Percentiles rank a stretch among this genome's conserved stretches.
These are phyloP conservation scores for Dentipellis fragilis DNA, from an alignment of 768 basidiomycete species.

Conservation along the genomic window DNA sequence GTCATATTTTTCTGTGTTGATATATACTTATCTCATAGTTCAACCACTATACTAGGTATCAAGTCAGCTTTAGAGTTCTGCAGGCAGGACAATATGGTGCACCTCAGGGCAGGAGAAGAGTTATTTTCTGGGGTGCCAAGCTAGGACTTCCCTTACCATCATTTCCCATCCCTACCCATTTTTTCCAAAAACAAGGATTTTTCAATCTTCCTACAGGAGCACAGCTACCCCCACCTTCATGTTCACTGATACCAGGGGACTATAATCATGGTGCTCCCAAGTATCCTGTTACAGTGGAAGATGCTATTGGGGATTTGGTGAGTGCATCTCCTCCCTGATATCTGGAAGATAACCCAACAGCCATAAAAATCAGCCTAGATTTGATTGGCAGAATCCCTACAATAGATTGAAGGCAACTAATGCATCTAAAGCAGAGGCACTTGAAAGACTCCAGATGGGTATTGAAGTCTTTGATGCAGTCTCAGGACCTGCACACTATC, in stretches of 20 bases:
- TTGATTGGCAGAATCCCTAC: slow-evolving; percentile 68
- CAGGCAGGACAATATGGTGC: slow-evolving; percentile 67
- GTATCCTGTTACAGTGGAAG: slow-evolving; percentile 44
- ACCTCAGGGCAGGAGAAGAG: slow-evolving; percentile 55
- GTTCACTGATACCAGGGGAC: slow-evolving; percentile 1
- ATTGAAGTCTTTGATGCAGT: slow-evolving; percentile 38
- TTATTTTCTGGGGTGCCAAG: slow-evolving; percentile 62
- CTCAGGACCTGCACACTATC: background rate
- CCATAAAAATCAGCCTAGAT: slow-evolving; percentile 35
- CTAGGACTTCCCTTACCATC: slow-evolving; percentile 46
- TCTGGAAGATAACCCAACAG: background rate
- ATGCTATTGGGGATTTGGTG: slow-evolving; percentile 64
- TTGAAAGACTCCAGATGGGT: slow-evolving; percentile 21
- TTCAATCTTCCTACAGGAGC: slow-evolving; percentile 34
- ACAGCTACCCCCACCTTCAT: background rate
- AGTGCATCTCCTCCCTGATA: slow-evolving; percentile 14
- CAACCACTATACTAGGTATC: slow-evolving; percentile 36
- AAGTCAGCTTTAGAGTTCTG: slow-evolving; percentile 52
- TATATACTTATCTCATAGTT: slow-evolving; percentile 7
- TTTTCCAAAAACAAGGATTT: slow-evolving; percentile 23
- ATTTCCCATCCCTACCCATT: slow-evolving; percentile 57
- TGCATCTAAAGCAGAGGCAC: slow-evolving; percentile 23
- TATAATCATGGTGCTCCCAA: slow-evolving; percentile 41
- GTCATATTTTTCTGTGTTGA: slow-evolving; percentile 12
- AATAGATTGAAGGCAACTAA: slow-evolving; percentile 20